Evolutionary conservation across 257 asterid species (phyloP), one percentile per base, ranked within the genome.

Genomic region (Marsdenia floribunda): DNA sequence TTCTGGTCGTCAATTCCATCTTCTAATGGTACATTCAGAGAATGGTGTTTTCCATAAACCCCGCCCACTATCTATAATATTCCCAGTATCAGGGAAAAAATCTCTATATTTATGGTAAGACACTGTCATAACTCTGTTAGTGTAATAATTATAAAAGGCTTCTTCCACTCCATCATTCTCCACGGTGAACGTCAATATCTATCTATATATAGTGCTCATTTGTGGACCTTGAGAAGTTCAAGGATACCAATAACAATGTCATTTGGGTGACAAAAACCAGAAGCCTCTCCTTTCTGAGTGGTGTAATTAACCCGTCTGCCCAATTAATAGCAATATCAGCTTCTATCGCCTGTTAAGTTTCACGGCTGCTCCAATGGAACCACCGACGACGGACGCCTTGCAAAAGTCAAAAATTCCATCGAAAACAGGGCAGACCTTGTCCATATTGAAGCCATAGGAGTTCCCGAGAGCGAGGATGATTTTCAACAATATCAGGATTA

Each of bases 251-350:
- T 83, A 67, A 92, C 97, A 29, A 92, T 92, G 55, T 91, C 97
- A 82, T 91, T 91, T 6, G 90, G 93, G 70, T 89, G 89, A 68
- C 95, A 88, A 79, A 90, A 90, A 6, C 95, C 96, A 44, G 95
- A 90, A 1, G 94, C 96, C 78, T 84, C 93, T 33, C 91, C 86
- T 85, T 85, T 90, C 90, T 90, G 88, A 15, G 97, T 96, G 96
- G 68, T 92, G 97, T 77, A 90, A n/a, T n/a, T n/a, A n/a, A 80
- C 4, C 97, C 97, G 68, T 96, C 97, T 3, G 96, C 96, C 97
- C 97, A 92, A 85, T 92, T 90, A 60, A 92, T 87, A 3, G 96
- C 96, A n/a, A 92, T 87, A 77, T 90, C 97, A 33, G 96, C 95
- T 29, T 88, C 93, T 79, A n/a, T n/a, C 82, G 78, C 66, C 87